Evolutionary conservation across 257 asterid species (phyloP), one percentile per base, ranked within the genome.

Genomic region (Solanum medicagineum): DNA sequence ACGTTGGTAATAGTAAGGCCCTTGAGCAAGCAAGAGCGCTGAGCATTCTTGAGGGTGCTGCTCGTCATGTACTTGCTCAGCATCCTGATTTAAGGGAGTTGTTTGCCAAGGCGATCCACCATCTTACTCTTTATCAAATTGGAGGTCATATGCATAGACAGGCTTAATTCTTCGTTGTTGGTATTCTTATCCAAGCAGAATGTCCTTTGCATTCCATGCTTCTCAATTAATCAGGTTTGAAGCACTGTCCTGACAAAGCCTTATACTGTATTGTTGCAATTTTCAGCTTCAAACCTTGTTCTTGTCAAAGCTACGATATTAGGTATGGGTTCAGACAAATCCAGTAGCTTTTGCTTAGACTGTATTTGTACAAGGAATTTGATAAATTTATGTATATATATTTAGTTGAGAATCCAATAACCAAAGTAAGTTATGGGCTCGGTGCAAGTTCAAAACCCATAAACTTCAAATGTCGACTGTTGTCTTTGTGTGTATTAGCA

Each of bases 1-100:
- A 94, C 81, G 98, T 87, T 20, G 94, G 94, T 54, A 93, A 93
- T 89, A 92, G 92, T 24, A 91, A 92, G 81, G 94, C 90, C 57
- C 81, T 90, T 88, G 96, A 95, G 62, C 93, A 93, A 66, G 91
- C 94, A 0, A 91, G 94, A 63, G 93, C 93, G 19, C 74, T 92
- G 90, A 89, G 87, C 55, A 91, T 91, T 17, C 91, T 95, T 6
- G 92, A 91, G 54, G 93, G 95, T 55, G 93, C 91, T 0, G 97
- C 92, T 45, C 93, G 95, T 2, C 65, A 82, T 6, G 47, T 92
- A 8, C 10, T 93, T 16, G 70, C 88, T 14, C 97, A 93, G 36
- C 94, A 87, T 88, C 92, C 92, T 6, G 95, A 91, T 75, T 60
- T 95, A 87, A 91, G 79, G 70, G 98, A 93, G 47, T 85, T 95